phyloP scores from a whole-genome alignment of 768 basidiomycete species.

The Leccinum rimulosum region DNA sequence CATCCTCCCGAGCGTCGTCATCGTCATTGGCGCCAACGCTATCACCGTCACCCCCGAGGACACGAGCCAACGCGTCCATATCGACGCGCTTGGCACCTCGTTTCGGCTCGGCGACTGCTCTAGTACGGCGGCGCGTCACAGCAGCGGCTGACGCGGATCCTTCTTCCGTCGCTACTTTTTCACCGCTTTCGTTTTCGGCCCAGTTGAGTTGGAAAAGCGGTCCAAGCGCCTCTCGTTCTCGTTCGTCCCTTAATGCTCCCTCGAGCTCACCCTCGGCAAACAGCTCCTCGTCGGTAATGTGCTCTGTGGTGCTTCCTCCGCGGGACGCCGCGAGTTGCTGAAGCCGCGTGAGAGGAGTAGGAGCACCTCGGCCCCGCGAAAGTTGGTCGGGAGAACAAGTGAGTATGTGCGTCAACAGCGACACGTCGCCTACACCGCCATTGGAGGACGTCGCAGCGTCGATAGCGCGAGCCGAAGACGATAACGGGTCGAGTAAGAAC shows the following conservation, averaged over 20 bases:
- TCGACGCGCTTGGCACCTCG: conserved; percentile 45
- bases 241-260: conserved; percentile 49
- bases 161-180: background rate
- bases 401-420: conserved; percentile 54
- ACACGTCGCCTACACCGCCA: conserved; percentile 17
- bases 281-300: conserved; percentile 68
- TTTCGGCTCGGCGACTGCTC: conserved; percentile 18
- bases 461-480: conserved; percentile 26
- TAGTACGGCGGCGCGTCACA: background rate
- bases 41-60: conserved; percentile 39
- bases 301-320: conserved; percentile 49
- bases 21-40: conserved; percentile 25
- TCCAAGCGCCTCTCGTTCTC: conserved; percentile 47
- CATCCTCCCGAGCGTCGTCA: conserved; percentile 5
- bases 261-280: conserved; percentile 71
- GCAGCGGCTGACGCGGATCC: background rate
- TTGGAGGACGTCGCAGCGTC: conserved; percentile 9
- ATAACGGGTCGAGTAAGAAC: conserved; percentile 60
- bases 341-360: conserved; percentile 54
- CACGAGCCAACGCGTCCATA: conserved; percentile 52
- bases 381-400: conserved; percentile 38
- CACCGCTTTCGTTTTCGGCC: conserved; percentile 31
- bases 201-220: conserved; percentile 37
- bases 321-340: conserved; percentile 58
- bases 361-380: conserved; percentile 22